These are phyloP conservation scores for Monosporozyma siamensis DNA, from an alignment of 805 yeast species.

Conservation along the genomic window DNA sequence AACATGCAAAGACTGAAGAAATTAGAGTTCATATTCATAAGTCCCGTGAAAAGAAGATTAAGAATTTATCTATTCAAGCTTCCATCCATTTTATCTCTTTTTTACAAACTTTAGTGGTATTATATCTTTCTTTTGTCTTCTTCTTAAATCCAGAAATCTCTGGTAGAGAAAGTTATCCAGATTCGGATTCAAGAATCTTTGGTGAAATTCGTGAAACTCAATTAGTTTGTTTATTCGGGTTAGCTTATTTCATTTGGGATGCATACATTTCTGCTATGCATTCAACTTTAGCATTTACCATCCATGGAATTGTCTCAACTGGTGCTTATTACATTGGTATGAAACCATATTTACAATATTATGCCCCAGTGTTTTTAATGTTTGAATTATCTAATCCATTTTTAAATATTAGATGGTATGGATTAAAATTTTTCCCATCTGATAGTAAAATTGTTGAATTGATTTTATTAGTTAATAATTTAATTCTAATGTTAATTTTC, in stretches of 20 bases:
- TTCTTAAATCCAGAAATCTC: slow-evolving; percentile 6
- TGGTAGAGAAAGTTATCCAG: slow-evolving; percentile 10
- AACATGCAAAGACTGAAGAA: slow-evolving; percentile 7
- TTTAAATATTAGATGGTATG: slow-evolving; percentile 82
- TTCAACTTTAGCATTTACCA: slow-evolving; percentile 56
- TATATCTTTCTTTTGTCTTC: slow-evolving; percentile 32
- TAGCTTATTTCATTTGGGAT: slow-evolving; percentile 88
- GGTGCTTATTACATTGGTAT: slow-evolving; percentile 57
- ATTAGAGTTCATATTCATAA: slow-evolving; percentile 5
- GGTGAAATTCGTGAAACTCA: slow-evolving; percentile 19
- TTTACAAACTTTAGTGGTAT: slow-evolving; percentile 66
- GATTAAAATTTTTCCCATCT: slow-evolving; percentile 28
- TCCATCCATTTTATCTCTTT: slow-evolving; percentile 68
- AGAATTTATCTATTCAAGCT: slow-evolving; percentile 20
- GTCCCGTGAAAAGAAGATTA: slow-evolving; percentile 9
- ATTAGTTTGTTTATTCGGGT: slow-evolving; percentile 34
- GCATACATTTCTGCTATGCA: slow-evolving; percentile 50
- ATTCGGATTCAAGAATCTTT: slow-evolving; percentile 22
- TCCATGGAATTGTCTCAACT: slow-evolving; percentile 65
- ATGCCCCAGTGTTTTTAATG: slow-evolving; percentile 66
- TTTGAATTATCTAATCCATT: slow-evolving; percentile 87
- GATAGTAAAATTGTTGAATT: slow-evolving; percentile 39
- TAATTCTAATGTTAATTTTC: slow-evolving; percentile 48
- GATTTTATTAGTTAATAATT: slow-evolving; percentile 31
- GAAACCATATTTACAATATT: slow-evolving; percentile 65